phyloP scores from a whole-genome alignment of 371 early-diverging fungal genomes.

The Lichtheimia ornata region DNA sequence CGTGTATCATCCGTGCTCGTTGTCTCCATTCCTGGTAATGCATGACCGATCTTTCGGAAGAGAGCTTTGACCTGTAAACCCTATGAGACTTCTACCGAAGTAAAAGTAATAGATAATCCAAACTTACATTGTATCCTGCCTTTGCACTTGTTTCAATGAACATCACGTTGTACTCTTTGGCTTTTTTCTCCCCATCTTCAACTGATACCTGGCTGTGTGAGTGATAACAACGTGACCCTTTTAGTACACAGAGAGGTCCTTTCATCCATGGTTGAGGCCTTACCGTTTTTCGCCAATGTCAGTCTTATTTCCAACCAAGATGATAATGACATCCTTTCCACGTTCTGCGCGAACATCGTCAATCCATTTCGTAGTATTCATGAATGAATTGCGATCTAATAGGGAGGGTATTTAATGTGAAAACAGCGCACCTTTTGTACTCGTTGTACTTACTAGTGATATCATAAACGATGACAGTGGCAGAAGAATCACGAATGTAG shows the following conservation, averaged over 20 bases:
- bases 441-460: slow-evolving; percentile 72
- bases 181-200: slow-evolving; percentile 92
- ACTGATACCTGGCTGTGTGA: slow-evolving; percentile 59
- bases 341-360: slow-evolving; percentile 95
- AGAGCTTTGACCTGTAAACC: slow-evolving; percentile 68
- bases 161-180: slow-evolving; percentile 87
- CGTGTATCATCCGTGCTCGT: slow-evolving; percentile 44
- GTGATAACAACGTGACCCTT: neutral
- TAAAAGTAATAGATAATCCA: neutral
- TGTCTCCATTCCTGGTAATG: slow-evolving; percentile 83
- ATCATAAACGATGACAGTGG: slow-evolving; percentile 98
- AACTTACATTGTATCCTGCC: slow-evolving; percentile 82
- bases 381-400: slow-evolving; percentile 70
- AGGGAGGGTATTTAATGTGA: neutral
- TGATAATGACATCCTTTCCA: slow-evolving; percentile 93
- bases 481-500: slow-evolving; percentile 98
- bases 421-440: neutral
- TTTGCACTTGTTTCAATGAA: slow-evolving; percentile 95
- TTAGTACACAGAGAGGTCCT: too few species aligned
- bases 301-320: slow-evolving; percentile 97
- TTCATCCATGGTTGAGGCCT: neutral
- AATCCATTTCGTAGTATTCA: slow-evolving; percentile 95
- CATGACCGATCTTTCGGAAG: slow-evolving; percentile 91
- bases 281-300: slow-evolving; percentile 89
- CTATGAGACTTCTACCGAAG: neutral